A percentile compares a stretch with the other conserved stretches of the same genome.
Conservation (phyloP, 108 stramenopile genomes). For the Bacterosira constricta region DNA sequence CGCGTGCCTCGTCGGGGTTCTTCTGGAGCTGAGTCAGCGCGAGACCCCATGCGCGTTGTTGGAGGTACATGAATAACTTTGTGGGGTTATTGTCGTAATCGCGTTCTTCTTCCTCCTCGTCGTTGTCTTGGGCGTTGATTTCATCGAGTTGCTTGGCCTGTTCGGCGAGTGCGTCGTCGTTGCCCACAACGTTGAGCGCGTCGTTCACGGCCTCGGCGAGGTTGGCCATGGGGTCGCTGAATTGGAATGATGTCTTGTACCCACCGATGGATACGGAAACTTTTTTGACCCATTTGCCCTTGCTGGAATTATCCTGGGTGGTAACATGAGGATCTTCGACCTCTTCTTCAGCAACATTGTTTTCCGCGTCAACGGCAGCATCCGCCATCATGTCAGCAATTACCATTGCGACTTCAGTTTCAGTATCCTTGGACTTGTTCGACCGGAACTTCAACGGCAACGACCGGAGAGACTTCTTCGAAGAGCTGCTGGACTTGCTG, state of each 20-base stretch:
- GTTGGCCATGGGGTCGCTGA: slow-evolving; percentile 39
- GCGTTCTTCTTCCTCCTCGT: slow-evolving; percentile 21
- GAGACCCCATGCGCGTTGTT: slow-evolving; percentile 42
- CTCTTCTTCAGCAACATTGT: neutral
- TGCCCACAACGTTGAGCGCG: slow-evolving; percentile 24
- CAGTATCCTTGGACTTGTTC: too few species aligned
- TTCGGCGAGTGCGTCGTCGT: slow-evolving; percentile 17
- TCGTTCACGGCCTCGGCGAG: slow-evolving; percentile 32
- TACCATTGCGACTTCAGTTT: too few species aligned
- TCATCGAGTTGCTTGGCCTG: slow-evolving; percentile 28
- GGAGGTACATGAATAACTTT: slow-evolving; percentile 40
- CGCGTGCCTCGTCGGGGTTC: slow-evolving; percentile 31
- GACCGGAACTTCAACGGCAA: too few species aligned
- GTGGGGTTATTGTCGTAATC: slow-evolving; percentile 52
- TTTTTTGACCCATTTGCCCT: slow-evolving; percentile 41
- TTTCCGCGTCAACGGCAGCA: too few species aligned
- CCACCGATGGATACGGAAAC: slow-evolving; percentile 42
- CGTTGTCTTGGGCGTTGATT: slow-evolving; percentile 19
- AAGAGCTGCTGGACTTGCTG: slow-evolving; percentile 1
- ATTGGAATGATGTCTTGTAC: slow-evolving; percentile 41
- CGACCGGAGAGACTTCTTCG: too few species aligned
- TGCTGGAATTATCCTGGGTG: neutral
- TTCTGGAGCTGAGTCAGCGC: slow-evolving; percentile 28
- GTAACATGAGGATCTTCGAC: neutral
- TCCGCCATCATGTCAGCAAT: too few species aligned